Percentiles rank a stretch among this genome's conserved stretches.
phyloP scores from a whole-genome alignment of 768 basidiomycete species.

The Amyloporia xantha region DNA sequence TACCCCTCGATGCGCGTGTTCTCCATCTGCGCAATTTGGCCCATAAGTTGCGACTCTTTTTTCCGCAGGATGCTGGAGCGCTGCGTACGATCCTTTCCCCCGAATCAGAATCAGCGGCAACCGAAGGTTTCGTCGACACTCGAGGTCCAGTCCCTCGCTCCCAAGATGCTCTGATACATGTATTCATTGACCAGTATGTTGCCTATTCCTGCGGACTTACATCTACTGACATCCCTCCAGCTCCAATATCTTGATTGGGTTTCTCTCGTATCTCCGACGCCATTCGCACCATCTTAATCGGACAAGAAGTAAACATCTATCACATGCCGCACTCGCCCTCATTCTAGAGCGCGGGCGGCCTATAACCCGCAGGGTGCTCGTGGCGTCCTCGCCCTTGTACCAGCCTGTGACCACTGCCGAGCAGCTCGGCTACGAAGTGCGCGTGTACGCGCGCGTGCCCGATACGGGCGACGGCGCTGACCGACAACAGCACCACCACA shows the following conservation, averaged over 20 bases:
- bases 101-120: slow-evolving; percentile 17
- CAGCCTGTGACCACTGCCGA: slow-evolving; percentile 73
- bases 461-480: slow-evolving; percentile 61
- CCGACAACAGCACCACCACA: slow-evolving; percentile 26
- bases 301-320: slow-evolving; percentile 47
- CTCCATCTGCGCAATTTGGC: slow-evolving; percentile 49
- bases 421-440: slow-evolving; percentile 68
- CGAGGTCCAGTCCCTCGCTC: slow-evolving; percentile 27
- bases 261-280: slow-evolving; percentile 63
- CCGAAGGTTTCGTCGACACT: slow-evolving; percentile 26
- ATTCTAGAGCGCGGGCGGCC: slow-evolving; percentile 79
- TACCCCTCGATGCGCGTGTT: slow-evolving; percentile 40
- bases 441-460: slow-evolving; percentile 64
- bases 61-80: slow-evolving; percentile 41
- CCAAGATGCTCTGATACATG: slow-evolving; percentile 29
- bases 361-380: slow-evolving; percentile 67
- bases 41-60: slow-evolving; percentile 47
- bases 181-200: slow-evolving; percentile 57
- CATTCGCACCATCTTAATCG: slow-evolving; percentile 33
- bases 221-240: slow-evolving; percentile 30
- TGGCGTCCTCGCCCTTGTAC: slow-evolving; percentile 77
- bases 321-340: slow-evolving; percentile 70
- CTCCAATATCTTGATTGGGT: slow-evolving; percentile 83
- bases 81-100: slow-evolving; percentile 25
- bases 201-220: slow-evolving; percentile 5